These are phyloP conservation scores for Aspergillus sergii DNA, from an alignment of 2,329 filamentous ascomycete genomes.

Conservation along the genomic window DNA sequence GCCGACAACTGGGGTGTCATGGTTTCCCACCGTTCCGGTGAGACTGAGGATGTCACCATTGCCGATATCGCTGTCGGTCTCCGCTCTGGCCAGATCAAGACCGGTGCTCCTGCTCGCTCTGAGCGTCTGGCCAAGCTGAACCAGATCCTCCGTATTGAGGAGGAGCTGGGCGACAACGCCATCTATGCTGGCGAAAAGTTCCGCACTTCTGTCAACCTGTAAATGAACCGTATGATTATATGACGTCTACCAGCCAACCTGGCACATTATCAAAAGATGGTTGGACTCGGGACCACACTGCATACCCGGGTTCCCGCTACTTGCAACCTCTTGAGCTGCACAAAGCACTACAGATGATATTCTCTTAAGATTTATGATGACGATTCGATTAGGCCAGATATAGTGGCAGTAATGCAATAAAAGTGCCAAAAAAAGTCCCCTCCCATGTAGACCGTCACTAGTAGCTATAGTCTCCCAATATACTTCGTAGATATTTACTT, in stretches of 20 bases:
- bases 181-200: slow-evolving; percentile 91
- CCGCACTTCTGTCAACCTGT: slow-evolving; percentile 87
- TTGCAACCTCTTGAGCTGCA: slow-evolving; percentile 14
- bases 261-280: slow-evolving; percentile 9
- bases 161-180: slow-evolving; percentile 91
- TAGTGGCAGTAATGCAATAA: slow-evolving; percentile 29
- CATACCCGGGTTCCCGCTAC: slow-evolving; percentile 6
- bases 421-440: background rate
- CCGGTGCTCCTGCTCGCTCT: slow-evolving; percentile 90
- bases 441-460: background rate
- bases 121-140: slow-evolving; percentile 99
- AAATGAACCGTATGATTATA: slow-evolving; percentile 44
- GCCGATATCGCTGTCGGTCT: slow-evolving; percentile 97
- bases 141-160: slow-evolving; percentile 99
- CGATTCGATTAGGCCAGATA: slow-evolving; percentile 26
- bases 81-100: slow-evolving; percentile 97
- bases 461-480: background rate
- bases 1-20: slow-evolving; percentile 97
- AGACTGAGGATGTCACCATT: slow-evolving; percentile 99
- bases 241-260: slow-evolving; percentile 7
- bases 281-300: slow-evolving; percentile 11
- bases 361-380: slow-evolving; percentile 28
- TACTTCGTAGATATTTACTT: background rate
- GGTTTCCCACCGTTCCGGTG: slow-evolving; percentile 98
- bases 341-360: slow-evolving; percentile 10